These are phyloP conservation scores for Chytriomyces hyalinus DNA, from an alignment of 192 early-diverging fungal species.

Conservation along the genomic window DNA sequence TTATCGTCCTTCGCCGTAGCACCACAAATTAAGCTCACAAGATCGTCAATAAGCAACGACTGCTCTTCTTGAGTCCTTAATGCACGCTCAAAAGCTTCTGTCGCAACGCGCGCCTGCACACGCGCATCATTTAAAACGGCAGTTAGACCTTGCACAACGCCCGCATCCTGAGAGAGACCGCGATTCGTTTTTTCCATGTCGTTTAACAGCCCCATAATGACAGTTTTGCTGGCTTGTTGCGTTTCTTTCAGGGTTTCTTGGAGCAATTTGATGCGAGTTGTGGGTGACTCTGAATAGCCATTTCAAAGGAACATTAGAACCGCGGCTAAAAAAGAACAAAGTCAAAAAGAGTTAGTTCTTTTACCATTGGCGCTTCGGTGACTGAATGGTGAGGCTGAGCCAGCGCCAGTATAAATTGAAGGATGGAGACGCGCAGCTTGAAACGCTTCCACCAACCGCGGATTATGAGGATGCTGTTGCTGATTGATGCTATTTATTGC, in stretches of 20 bases:
- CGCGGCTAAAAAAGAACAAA: too few species aligned
- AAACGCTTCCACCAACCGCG: not conserved
- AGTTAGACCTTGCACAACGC: not conserved
- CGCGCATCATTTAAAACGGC: not conserved
- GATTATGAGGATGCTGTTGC: not conserved
- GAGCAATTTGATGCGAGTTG: not conserved
- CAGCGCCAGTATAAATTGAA: too few species aligned
- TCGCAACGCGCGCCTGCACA: not conserved
- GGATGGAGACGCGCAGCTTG: not conserved
- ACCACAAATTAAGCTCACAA: not conserved
- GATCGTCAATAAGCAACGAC: not conserved
- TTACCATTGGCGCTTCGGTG: too few species aligned
- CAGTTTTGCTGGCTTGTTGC: not conserved
- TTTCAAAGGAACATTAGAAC: not conserved
- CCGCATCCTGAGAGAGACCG: not conserved
- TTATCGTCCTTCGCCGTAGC: not conserved
- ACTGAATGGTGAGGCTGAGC: too few species aligned
- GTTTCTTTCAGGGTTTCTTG: conserved; percentile 5
- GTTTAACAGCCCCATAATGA: conserved; percentile 8
- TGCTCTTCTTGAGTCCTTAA: not conserved
- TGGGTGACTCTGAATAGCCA: not conserved
- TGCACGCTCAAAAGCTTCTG: not conserved
- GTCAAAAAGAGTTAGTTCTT: too few species aligned
- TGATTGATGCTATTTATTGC: not conserved
- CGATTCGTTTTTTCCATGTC: conserved; percentile 2